Evolutionary conservation across 306 rosid genomes (phyloP).

Genomic region (Macrotyloma uniflorum): DNA sequence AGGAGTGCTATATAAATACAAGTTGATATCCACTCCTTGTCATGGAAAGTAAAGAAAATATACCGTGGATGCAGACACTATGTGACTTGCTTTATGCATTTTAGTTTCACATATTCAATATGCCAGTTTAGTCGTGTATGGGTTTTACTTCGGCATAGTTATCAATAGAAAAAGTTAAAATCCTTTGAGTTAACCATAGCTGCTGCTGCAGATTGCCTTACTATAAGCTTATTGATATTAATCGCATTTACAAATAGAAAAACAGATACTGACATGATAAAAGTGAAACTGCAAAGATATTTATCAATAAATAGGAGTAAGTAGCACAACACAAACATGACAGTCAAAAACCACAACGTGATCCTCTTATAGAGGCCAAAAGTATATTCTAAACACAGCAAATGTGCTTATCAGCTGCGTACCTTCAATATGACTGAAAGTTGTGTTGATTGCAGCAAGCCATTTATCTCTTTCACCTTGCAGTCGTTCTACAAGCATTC

Average conservation of each 20-base stretch:
- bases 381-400: slow-evolving; percentile 12
- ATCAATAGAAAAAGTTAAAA: slow-evolving; percentile 3
- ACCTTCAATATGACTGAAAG: slow-evolving; percentile 98
- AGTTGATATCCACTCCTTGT: background rate
- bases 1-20: background rate
- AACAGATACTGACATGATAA: background rate
- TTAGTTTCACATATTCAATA: slow-evolving; percentile 1
- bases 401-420: slow-evolving; percentile 17
- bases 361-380: slow-evolving; percentile 16
- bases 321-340: background rate
- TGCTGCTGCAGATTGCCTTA: background rate
- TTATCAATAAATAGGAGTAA: background rate
- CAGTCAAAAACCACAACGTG: background rate
- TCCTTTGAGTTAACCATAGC: background rate
- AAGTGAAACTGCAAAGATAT: background rate
- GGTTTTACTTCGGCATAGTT: background rate
- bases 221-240: background rate
- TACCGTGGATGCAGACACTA: background rate
- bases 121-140: background rate
- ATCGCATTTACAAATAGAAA: background rate
- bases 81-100: background rate
- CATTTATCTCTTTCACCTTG: slow-evolving; percentile 96
- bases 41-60: background rate
- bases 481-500: slow-evolving; percentile 83
- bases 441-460: slow-evolving; percentile 96